Base-by-base conservation (phyloP, 2,329 filamentous ascomycete species). In the Fusarium lyarnte region DNA sequence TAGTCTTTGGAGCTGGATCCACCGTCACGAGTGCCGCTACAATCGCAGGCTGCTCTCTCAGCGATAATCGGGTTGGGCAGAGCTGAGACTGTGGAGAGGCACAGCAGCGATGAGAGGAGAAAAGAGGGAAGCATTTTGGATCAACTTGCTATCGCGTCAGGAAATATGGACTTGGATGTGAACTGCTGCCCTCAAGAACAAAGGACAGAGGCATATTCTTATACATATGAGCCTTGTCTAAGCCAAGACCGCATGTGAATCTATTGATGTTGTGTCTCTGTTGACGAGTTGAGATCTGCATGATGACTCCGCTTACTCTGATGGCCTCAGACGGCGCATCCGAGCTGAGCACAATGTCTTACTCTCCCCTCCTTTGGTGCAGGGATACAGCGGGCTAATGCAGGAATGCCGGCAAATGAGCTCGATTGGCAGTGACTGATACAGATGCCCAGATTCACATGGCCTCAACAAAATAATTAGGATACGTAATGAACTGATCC, bases 1-100 rank as follows among this genome's bases (percentile, higher is more conserved):
- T 81, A 83, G 3, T 43, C 31, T 14, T 68, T 53, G 8, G 75
- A 51, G 16, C 41, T 55, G 1, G 58, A 38, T 5, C 72, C 72
- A 12, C 70, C 72, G 41, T 75, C 62, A 21, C 43, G 60, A 25
- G 77, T 77, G 38, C 77, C 76, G 6, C 62, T 55, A 43, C 77
- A 78, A 38, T 77, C 69, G 27, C 77, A 78, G 3, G 58, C 43
- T 38, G 64, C 39, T 21, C 46, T 58, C 35, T 64, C 63, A 41
- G 33, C 46, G 7, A 58, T 9, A 23, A 52, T 43, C 16, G 63
- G 58, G 25, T 54, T 46, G 6, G 71, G 73, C 4, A 74, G 19
- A 27, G 75, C 75, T 4, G 63, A 72, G 27, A 51, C 54, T 17
- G 70, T 36, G 21, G 70, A 73, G 35, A 69, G 51, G 66, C 67